Percentiles rank a stretch among this genome's conserved stretches.
Evolutionary conservation across 2,329 filamentous ascomycete genomes (phyloP).

Genomic region (Paraconiothyrium sp.): DNA sequence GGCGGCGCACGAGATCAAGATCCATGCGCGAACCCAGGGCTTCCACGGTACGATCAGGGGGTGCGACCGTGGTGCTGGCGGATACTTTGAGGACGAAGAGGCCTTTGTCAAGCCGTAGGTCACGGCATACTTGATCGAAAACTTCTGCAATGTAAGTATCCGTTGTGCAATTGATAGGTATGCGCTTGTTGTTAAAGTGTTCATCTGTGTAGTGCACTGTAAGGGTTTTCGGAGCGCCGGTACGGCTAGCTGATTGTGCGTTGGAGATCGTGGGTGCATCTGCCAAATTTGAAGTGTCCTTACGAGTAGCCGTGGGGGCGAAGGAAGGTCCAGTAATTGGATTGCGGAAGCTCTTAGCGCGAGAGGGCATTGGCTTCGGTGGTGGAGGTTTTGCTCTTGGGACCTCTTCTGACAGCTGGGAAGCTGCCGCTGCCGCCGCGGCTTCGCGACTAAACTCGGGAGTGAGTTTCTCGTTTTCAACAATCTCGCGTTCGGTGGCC

Average conservation of each 20-base stretch:
- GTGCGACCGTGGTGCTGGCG: constrained; percentile 76
- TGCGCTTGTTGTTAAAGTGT: constrained; percentile 73
- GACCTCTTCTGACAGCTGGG: constrained; percentile 39
- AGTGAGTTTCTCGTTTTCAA: constrained; percentile 74
- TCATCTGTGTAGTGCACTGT: constrained; percentile 77
- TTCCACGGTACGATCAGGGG: constrained; percentile 79
- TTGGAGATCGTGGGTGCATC: constrained; percentile 55
- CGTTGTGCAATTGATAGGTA: constrained; percentile 78
- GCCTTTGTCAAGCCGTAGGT: constrained; percentile 80
- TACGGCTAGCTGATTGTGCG: constrained; percentile 62
- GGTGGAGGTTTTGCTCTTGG: constrained; percentile 32
- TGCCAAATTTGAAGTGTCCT: constrained; percentile 55
- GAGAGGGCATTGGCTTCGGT: constrained; percentile 46
- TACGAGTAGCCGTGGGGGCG: constrained; percentile 56
- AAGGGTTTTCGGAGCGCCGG: constrained; percentile 75
- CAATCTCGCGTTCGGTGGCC: constrained; percentile 73
- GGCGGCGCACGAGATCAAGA: constrained; percentile 77
- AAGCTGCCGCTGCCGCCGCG: constrained; percentile 38
- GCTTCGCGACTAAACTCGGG: constrained; percentile 71
- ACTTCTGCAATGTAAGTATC: constrained; percentile 86
- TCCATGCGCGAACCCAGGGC: constrained; percentile 79
- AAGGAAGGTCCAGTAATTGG: constrained; percentile 62
- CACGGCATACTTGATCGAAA: constrained; percentile 79
- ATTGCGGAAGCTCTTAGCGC: constrained; percentile 58
- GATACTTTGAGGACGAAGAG: constrained; percentile 82